Base-by-base conservation (phyloP, 768 basidiomycete species). In the Suillus hirtellus region DNA sequence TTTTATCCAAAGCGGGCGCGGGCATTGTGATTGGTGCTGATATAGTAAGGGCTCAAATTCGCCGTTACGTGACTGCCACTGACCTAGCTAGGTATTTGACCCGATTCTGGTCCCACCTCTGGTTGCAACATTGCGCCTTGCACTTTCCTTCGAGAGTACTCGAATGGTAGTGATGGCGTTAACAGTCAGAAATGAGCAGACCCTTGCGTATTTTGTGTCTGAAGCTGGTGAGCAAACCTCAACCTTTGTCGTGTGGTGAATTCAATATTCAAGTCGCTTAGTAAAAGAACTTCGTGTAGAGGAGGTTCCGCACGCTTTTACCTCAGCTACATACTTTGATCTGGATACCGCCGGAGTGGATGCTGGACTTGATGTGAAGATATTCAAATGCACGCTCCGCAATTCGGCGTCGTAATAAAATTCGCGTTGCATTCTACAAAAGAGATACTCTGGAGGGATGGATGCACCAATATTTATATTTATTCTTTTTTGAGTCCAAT, bases 1-100 rank as follows among this genome's bases (percentile, higher is more conserved):
- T 82, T 3, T 67, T 92, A 4, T 62, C 71, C 27, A 75, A 81
- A 24, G 76, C 80, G 21, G 70, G 78, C 7, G 78, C 84, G 2
- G 86, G 90, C 56, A 60, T 92, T 9, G 77, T 93, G 43, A 69
- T 94, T 1, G 91, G 92, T 9, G 87, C 92, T 47, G 92, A 94
- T 70, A 78, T 92, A 54, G 84, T 83, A 64, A 24, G 50, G 80
- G 5, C 9, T 56, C 5, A 17, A 10, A 17, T 40, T 24, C 10
- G 4, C 15, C 38, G 15, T 5, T 40, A 5, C 17, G 37, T 9
- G 15, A 1, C 24, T 40, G 24, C 24, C 24, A 40, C 55, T 56
- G 11, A n/a, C 59, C 50, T 35, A 27, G 27, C 59, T 64, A 92
- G 90, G 85, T 89, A 7, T 93, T 86, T 68, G 89, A 92, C 68